Base-by-base conservation (phyloP, 345 rosid genomes). In the Populus ilicifolia region DNA sequence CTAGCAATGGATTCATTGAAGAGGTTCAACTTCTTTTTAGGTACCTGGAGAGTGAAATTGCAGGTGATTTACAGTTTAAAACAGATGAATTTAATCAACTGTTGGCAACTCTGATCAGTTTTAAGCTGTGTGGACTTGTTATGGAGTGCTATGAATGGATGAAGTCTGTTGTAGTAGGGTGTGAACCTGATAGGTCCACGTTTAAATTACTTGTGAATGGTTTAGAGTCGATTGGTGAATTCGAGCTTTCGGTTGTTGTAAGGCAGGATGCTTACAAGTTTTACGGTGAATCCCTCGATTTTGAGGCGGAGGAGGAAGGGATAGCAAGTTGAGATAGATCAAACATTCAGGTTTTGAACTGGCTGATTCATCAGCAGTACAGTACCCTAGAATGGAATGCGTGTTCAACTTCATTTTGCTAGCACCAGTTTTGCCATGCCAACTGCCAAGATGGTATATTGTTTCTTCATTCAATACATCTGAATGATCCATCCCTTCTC, bases 181-280 rank as follows among this genome's bases (percentile, higher is more conserved):
- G 91, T 78, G 93, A 90, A 76, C 97, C 94, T 69, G 90, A 93
- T 74, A 89, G 91, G 67, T 50, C 88, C 5, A 78, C 91, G 12
- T 90, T 86, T 72, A 86, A 86, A 77, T 84, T 83, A 66, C 83
- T 93, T 50, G 83, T 91, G 13, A 83, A 80, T 18, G 93, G 97
- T 76, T 80, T 93, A 54, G 97, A 88, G 77, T 85, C 84, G 21
- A 76, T 74, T 27, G 90, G 89, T 0, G 85, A 92, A 81, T 82
- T 74, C 62, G 80, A 43, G 25, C 69, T 77, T 75, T 87, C 90
- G 6, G 86, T 81, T 52, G n/a, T 75, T 25, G 77, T 89, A 38
- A 88, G 90, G 81, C 82, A 76, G 82, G 94, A 90, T 77, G 98
- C 95, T 66, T 73, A 72, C 21, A 88, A 79, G 76, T 84, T 66